phyloP scores from a whole-genome alignment of 495 filamentous ascomycete genomes.

The Glonium stellatum region DNA sequence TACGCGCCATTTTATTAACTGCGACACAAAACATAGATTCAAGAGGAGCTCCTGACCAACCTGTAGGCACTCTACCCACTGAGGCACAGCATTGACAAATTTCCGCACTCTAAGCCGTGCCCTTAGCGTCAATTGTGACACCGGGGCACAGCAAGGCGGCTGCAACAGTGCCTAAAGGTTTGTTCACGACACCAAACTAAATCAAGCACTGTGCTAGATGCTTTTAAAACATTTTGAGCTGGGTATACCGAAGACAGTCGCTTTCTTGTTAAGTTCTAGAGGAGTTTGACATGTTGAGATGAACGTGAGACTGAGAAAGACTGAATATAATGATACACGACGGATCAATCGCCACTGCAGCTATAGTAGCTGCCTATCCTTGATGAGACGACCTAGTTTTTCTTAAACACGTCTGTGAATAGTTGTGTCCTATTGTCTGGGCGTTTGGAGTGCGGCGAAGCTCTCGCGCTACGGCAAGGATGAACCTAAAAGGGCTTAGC shows the following conservation, averaged over 20 bases:
- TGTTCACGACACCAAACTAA: not conserved
- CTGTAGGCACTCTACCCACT: not conserved
- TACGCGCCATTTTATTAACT: not conserved
- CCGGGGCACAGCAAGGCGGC: not conserved
- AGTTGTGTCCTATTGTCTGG: not conserved
- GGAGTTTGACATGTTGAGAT: not conserved
- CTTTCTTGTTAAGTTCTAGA: not conserved
- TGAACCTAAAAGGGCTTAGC: not conserved
- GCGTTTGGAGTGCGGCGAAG: constrained; percentile 1
- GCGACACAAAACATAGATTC: not conserved
- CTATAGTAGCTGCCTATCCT: not conserved
- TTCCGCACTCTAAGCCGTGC: not conserved
- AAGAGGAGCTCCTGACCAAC: constrained; percentile 1
- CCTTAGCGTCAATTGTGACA: not conserved
- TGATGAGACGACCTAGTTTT: not conserved
- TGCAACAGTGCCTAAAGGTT: not conserved
- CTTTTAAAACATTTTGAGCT: not conserved
- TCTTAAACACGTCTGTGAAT: not conserved
- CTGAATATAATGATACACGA: not conserved
- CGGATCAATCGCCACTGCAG: not conserved
- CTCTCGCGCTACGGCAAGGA: not conserved
- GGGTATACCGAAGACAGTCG: not conserved
- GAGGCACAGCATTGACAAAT: constrained; percentile 1
- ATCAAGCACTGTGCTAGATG: not conserved
- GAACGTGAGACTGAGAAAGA: not conserved